Conservation (phyloP, 2,329 filamentous ascomycete genomes). For the Epichloe brachyelytri region DNA sequence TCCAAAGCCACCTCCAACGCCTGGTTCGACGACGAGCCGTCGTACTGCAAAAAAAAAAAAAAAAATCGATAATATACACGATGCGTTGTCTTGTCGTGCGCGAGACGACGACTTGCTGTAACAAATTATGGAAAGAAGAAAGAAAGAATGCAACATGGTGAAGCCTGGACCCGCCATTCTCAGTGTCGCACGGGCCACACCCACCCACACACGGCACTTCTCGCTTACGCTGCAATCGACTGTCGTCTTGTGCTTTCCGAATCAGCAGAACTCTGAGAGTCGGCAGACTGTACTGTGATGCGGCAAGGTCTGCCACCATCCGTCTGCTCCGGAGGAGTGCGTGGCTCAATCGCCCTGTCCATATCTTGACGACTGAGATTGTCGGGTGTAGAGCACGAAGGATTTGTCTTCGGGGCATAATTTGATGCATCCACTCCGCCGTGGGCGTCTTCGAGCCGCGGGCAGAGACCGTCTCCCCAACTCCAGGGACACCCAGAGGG, state of each 20-base stretch:
- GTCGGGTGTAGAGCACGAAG: conserved; percentile 1
- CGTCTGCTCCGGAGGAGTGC: conserved; percentile 19
- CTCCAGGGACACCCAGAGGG: conserved; percentile 32
- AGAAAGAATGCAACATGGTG: not conserved
- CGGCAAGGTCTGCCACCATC: conserved; percentile 14
- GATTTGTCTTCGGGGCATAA: not conserved
- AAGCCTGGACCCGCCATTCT: not conserved
- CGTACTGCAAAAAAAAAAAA: too few species aligned
- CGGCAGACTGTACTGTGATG: conserved; percentile 12
- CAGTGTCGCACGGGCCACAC: not conserved
- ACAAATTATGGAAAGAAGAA: not conserved
- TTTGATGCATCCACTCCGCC: not conserved
- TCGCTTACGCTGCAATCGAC: conserved; percentile 9
- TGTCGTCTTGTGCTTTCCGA: conserved; percentile 12
- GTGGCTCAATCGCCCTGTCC: conserved; percentile 3
- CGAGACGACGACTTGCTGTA: not conserved
- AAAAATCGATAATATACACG: too few species aligned
- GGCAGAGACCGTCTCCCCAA: not conserved
- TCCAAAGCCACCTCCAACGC: not conserved
- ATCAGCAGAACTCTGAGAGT: conserved; percentile 1
- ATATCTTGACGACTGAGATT: not conserved
- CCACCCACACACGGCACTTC: not conserved
- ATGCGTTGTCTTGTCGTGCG: not conserved
- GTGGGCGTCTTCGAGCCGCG: conserved; percentile 1
- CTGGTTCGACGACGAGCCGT: not conserved